These are phyloP conservation scores for Tricholoma furcatifolium DNA, from an alignment of 768 basidiomycete genomes.

Conservation along the genomic window DNA sequence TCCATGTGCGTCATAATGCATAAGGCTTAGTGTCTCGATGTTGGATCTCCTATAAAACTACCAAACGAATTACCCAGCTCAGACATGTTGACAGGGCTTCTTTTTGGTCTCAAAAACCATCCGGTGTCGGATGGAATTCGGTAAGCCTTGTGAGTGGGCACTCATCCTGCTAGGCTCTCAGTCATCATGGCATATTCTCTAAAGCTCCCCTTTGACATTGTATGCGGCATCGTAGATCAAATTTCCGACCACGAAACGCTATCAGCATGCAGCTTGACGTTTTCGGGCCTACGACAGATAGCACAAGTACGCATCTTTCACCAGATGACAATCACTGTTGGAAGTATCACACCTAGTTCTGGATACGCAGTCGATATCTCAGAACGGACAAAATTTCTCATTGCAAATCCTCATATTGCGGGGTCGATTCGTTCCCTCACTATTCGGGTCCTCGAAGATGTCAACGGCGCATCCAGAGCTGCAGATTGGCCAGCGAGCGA, in stretches of 20 bases:
- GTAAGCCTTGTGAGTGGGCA: too few species aligned
- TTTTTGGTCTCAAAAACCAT: too few species aligned
- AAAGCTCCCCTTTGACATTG: not conserved
- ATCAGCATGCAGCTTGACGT: not conserved
- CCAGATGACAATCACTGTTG: not conserved
- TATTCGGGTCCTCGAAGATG: not conserved
- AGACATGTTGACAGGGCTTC: too few species aligned
- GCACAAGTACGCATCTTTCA: slow-evolving; percentile 1
- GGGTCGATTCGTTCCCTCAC: not conserved
- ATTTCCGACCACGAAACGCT: not conserved
- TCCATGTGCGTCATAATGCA: too few species aligned
- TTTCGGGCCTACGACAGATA: not conserved
- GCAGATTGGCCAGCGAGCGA: not conserved
- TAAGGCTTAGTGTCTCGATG: too few species aligned
- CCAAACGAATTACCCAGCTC: too few species aligned
- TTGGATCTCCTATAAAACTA: too few species aligned
- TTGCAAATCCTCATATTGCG: not conserved
- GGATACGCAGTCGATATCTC: not conserved
- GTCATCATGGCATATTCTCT: not conserved
- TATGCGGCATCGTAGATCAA: not conserved
- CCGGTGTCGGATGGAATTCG: too few species aligned
- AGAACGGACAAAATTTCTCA: not conserved
- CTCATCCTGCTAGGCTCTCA: too few species aligned
- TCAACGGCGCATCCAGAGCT: not conserved
- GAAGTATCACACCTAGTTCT: not conserved